Percentiles rank a stretch among this genome's conserved stretches.
phyloP scores from a whole-genome alignment of 192 early-diverging fungal species.

The Linnemannia schmuckeri region DNA sequence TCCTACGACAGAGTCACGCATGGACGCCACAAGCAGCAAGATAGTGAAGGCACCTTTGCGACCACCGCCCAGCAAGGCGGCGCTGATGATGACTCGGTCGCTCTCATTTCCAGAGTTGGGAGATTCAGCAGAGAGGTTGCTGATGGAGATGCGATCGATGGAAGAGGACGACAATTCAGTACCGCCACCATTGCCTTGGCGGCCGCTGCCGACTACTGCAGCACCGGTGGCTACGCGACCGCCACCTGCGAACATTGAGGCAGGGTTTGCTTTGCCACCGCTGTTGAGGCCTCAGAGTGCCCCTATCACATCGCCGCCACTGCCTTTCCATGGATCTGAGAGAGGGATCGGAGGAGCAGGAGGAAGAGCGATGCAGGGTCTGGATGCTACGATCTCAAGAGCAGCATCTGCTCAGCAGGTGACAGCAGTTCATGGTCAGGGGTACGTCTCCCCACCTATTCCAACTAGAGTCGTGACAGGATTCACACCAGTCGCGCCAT shows the following conservation, averaged over 20 bases:
- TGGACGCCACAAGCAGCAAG: neutral
- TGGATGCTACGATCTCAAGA: neutral
- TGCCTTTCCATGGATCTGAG: neutral
- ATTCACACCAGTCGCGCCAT: neutral
- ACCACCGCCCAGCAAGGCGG: conserved; percentile 22
- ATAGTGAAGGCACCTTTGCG: neutral
- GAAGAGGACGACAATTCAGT: neutral
- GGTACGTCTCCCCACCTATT: neutral
- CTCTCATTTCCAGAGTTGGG: conserved; percentile 28
- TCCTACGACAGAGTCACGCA: neutral
- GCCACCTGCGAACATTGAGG: neutral
- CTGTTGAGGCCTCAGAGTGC: neutral
- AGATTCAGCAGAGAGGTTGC: conserved; percentile 20
- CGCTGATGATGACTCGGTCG: conserved; percentile 36
- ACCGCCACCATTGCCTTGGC: neutral
- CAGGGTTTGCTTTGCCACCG: neutral
- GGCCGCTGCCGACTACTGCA: neutral
- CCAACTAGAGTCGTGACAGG: neutral
- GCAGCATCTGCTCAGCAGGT: neutral
- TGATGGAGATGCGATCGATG: conserved; percentile 17
- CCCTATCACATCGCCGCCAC: neutral
- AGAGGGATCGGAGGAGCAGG: neutral
- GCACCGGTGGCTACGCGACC: neutral
- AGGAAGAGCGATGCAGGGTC: neutral
- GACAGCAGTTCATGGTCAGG: neutral